Percentiles rank a stretch among this genome's conserved stretches.
These are phyloP conservation scores for Boletus barrowsii DNA, from an alignment of 768 basidiomycete species.

Conservation along the genomic window DNA sequence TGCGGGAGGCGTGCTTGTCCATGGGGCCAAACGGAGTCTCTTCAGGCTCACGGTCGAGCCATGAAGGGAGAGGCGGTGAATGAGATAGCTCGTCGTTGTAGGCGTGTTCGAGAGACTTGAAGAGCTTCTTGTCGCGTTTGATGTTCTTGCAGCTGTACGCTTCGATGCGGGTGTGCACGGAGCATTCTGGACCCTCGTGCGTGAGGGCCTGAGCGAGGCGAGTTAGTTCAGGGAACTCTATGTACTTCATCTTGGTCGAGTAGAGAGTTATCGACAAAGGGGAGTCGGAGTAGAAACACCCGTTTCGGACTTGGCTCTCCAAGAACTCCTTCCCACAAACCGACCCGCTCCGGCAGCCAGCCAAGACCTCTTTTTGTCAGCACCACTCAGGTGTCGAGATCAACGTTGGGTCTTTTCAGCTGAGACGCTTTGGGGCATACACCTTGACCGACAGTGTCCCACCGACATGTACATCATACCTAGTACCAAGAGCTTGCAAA, in stretches of 20 bases:
- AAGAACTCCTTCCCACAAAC: no score
- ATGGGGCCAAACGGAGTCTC: constrained; percentile 90
- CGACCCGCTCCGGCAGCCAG: no score
- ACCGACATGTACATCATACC: no score
- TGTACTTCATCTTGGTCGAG: constrained; percentile 64
- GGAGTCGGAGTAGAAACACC: constrained; percentile 18
- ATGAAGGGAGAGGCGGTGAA: constrained; percentile 82
- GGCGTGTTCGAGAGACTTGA: constrained; percentile 85
- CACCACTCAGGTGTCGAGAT: no score
- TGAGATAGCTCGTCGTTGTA: constrained; percentile 75
- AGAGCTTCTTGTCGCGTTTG: constrained; percentile 94
- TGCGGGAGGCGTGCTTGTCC: constrained; percentile 77
- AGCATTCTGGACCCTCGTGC: constrained; percentile 84
- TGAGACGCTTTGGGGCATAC: no score
- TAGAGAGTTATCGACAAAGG: background rate
- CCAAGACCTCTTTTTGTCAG: no score
- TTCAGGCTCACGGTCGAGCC: constrained; percentile 68
- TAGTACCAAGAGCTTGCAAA: no score
- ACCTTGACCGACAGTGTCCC: no score
- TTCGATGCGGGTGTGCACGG: constrained; percentile 89
- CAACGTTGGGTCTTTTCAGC: no score
- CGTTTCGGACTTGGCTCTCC: background rate
- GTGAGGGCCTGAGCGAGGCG: constrained; percentile 75
- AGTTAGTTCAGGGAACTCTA: constrained; percentile 78
- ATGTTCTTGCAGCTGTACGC: constrained; percentile 98